Percentiles rank a stretch among this genome's conserved stretches.
Evolutionary conservation across 495 filamentous ascomycete species (phyloP).

Genomic region (Tetracladium setigerum): DNA sequence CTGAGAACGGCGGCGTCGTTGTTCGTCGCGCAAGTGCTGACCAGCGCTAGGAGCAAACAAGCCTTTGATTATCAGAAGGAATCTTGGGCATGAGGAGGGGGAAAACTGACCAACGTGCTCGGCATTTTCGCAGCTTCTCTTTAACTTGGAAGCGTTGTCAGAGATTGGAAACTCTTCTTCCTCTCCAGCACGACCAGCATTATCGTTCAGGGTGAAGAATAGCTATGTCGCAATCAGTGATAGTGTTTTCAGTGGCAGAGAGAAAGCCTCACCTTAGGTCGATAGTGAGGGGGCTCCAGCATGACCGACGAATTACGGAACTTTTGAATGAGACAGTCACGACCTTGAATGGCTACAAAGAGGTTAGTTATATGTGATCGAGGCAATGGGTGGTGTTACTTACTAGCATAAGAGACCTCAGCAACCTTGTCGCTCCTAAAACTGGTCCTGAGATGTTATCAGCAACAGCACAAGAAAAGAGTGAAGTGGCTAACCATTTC

Average conservation of each 20-base stretch:
- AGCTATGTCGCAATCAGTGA: constrained; percentile 7
- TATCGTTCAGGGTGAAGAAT: constrained; percentile 15
- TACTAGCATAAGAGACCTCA: constrained; percentile 90
- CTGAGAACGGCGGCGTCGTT: constrained; percentile 68
- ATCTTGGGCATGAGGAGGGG: not conserved
- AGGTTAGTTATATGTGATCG: not conserved
- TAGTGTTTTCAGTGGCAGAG: not conserved
- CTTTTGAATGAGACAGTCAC: constrained; percentile 82
- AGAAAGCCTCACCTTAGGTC: constrained; percentile 60
- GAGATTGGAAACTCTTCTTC: constrained; percentile 70
- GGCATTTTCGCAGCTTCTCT: constrained; percentile 75
- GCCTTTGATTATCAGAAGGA: constrained; percentile 33
- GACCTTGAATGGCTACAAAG: constrained; percentile 75
- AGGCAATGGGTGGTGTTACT: constrained; percentile 26
- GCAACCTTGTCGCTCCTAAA: constrained; percentile 80
- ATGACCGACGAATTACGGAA: constrained; percentile 96
- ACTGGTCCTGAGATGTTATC: constrained; percentile 51
- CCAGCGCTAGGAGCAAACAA: constrained; percentile 66
- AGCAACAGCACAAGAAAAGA: not conserved
- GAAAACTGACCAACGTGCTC: constrained; percentile 66
- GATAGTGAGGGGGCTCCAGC: constrained; percentile 70
- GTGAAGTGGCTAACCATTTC: constrained; percentile 48
- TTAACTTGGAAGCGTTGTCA: constrained; percentile 80
- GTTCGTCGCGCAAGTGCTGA: constrained; percentile 66
- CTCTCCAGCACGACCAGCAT: constrained; percentile 26